Percentiles rank a stretch among this genome's conserved stretches.
Evolutionary conservation across 768 basidiomycete genomes (phyloP).

Genomic region (Multifurca ochricompacta): DNA sequence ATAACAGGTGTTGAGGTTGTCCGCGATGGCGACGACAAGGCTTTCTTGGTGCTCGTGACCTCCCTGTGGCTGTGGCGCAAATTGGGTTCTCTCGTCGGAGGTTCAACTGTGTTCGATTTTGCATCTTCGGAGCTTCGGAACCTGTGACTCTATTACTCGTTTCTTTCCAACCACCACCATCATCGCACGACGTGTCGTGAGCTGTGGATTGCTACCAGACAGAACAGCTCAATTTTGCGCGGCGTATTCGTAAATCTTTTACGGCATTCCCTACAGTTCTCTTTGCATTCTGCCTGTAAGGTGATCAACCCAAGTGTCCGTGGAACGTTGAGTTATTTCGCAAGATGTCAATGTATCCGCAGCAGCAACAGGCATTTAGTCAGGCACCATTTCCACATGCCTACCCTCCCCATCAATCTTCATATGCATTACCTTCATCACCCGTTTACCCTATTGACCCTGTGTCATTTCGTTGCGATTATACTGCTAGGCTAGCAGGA

Average conservation of each 20-base stretch:
- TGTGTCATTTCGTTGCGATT: constrained; percentile 72
- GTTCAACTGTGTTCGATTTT: constrained; percentile 10
- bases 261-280: constrained; percentile 9
- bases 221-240: constrained; percentile 14
- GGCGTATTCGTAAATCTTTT: constrained; percentile 14
- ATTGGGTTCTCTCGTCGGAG: constrained; percentile 21
- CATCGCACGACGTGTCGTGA: constrained; percentile 19
- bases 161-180: constrained; percentile 23
- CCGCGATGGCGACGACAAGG: constrained; percentile 21
- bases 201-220: constrained; percentile 16
- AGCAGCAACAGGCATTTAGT: constrained; percentile 42
- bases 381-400: constrained; percentile 31
- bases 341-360: constrained; percentile 55
- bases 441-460: constrained; percentile 52
- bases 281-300: constrained; percentile 11
- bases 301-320: constrained; percentile 13
- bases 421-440: constrained; percentile 37
- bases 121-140: not conserved
- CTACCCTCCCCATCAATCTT: constrained; percentile 34
- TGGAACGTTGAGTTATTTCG: constrained; percentile 14
- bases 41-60: constrained; percentile 16
- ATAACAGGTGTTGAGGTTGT: constrained; percentile 28
- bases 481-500: constrained; percentile 59
- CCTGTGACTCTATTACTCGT: not conserved
- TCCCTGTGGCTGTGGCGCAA: constrained; percentile 21